Percentiles rank a stretch among this genome's conserved stretches.
Conservation (phyloP, 495 filamentous ascomycete species). For the Bombardia bombarda region DNA sequence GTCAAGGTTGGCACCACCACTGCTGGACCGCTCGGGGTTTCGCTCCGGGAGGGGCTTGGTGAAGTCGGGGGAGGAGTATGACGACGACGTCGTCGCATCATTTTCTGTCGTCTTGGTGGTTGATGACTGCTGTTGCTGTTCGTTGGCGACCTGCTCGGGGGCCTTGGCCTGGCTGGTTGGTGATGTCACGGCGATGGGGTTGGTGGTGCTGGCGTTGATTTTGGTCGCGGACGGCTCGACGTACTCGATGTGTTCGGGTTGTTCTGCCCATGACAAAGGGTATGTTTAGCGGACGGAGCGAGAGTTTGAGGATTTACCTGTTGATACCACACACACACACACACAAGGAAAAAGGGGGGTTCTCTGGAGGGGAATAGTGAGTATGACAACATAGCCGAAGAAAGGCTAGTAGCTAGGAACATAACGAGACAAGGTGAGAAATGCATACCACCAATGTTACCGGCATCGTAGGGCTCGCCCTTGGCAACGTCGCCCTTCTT, state of each 20-base stretch:
- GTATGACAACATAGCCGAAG: background rate
- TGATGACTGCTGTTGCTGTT: too few species aligned
- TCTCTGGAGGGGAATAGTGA: too few species aligned
- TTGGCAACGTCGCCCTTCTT: conserved; percentile 41
- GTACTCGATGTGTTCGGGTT: conserved; percentile 1
- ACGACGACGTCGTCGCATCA: too few species aligned
- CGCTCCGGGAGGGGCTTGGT: background rate
- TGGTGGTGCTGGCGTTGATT: background rate
- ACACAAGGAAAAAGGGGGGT: background rate
- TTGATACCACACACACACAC: too few species aligned
- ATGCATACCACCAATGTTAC: conserved; percentile 39
- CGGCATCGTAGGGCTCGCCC: conserved; percentile 53
- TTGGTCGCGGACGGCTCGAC: background rate
- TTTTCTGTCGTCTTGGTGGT: too few species aligned
- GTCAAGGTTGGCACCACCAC: background rate
- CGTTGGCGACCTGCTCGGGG: too few species aligned
- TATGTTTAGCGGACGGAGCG: too few species aligned
- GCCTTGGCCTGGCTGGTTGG: background rate
- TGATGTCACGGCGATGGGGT: background rate
- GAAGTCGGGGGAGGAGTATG: background rate
- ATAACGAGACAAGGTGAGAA: background rate
- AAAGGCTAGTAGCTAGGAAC: background rate
- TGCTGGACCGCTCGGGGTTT: too few species aligned
- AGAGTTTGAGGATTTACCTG: too few species aligned
- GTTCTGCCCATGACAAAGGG: background rate